Evolutionary conservation across 2,329 filamentous ascomycete species (phyloP), one percentile per base, ranked within the genome.

Genomic region (Pseudodiploospora longispora): DNA sequence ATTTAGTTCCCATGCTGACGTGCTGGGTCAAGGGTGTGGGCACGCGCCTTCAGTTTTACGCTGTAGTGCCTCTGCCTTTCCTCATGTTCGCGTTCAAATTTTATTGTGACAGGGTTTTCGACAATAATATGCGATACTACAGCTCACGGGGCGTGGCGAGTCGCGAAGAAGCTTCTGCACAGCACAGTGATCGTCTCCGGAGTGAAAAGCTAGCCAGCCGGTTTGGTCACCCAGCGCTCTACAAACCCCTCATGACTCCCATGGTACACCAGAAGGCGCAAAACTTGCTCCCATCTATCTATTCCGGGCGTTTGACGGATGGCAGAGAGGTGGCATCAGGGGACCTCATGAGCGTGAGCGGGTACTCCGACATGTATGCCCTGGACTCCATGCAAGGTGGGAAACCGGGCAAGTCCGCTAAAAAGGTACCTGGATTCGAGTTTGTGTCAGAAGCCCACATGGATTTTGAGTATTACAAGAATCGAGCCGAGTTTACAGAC

Each of bases 201-300:
- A 82, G 66, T 59, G 89, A 84, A 62, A 84, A 78, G 56, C 76
- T 89, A 44, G 84, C 78, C 47, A 81, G 80, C 27, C 78, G 86
- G 28, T 98, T 96, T 59, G 90, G 89, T 2, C 88, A 98, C 60
- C 93, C 91, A 1, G 89, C 87, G 4, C 74, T 97, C 10, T 95
- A 93, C 70, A 86, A 85, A 63, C 84, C 86, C 4, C 74, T 97
- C 19, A 90, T 91, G 55, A 95, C 89, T 0, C 91, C 91, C 3
- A 96, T 97, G 90, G 91, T 97, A 4, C 85, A 94, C 56, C 85
- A 87, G 43, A 95, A 86, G 64, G 87, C 88, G 3, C 87, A 93
- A 56, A 89, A 93, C 47, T 75, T 93, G 35, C 75, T 98, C 7
- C 83, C 84, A n/a, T 80, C 85, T 36, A 75, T 98, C 40, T 96